Percentiles rank a stretch among this genome's conserved stretches.
Evolutionary conservation across 192 early-diverging fungal genomes (phyloP).

Genomic region (Haplosporangium gracile): DNA sequence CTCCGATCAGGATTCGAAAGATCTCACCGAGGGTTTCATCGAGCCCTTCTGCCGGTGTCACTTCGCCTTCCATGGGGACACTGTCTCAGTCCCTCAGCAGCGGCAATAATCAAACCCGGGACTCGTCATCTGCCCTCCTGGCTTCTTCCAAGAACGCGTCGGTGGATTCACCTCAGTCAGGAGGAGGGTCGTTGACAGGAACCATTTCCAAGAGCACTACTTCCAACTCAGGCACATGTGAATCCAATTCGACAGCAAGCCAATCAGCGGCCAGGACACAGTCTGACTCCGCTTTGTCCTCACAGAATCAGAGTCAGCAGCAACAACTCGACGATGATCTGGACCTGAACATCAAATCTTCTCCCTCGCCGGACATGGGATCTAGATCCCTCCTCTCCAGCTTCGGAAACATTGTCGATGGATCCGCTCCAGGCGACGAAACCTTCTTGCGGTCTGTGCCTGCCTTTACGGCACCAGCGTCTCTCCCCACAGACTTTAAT

Average conservation of each 20-base stretch:
- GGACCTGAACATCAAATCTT: constrained; percentile 37
- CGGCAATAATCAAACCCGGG: constrained; percentile 6
- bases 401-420: background rate
- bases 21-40: constrained; percentile 34
- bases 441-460: constrained; percentile 28
- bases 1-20: constrained; percentile 44
- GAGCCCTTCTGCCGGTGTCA: background rate
- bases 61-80: background rate
- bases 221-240: constrained; percentile 7
- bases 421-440: background rate
- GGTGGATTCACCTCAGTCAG: background rate
- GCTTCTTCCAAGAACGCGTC: background rate
- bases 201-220: background rate
- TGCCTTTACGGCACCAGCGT: constrained; percentile 23
- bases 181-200: background rate
- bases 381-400: constrained; percentile 18
- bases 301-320: constrained; percentile 9
- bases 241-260: background rate
- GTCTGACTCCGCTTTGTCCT: background rate
- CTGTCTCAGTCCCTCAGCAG: constrained; percentile 16
- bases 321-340: constrained; percentile 27
- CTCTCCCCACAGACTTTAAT: constrained; percentile 42
- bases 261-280: background rate
- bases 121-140: background rate
- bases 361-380: constrained; percentile 34